phyloP scores from a whole-genome alignment of 345 rosid species.

The Dipteronia sinensis region DNA sequence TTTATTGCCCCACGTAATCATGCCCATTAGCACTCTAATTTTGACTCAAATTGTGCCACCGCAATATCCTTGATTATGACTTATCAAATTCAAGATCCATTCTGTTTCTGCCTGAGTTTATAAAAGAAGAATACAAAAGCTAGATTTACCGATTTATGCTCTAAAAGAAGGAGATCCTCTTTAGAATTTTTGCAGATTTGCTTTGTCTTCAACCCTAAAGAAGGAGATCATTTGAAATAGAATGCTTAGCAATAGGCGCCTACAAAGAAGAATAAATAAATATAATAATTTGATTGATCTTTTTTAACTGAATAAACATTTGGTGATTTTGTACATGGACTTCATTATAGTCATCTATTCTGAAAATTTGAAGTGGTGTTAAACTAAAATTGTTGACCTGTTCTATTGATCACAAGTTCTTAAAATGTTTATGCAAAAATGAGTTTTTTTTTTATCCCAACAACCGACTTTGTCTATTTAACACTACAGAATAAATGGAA shows the following conservation, averaged over 20 bases:
- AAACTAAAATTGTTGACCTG: too few relatives aligned
- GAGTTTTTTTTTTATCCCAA: too few relatives aligned
- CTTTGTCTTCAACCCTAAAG: neutral
- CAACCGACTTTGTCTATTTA: too few relatives aligned
- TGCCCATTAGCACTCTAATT: conserved; percentile 25
- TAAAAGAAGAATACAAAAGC: neutral
- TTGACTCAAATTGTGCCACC: conserved; percentile 13
- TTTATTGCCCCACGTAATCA: conserved; percentile 26
- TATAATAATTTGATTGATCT: too few relatives aligned
- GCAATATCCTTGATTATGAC: neutral
- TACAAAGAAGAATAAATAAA: neutral
- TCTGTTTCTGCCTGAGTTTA: neutral
- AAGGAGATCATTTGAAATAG: neutral
- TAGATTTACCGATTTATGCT: neutral
- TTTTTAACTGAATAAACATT: too few relatives aligned
- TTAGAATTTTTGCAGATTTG: neutral
- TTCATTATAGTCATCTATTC: too few relatives aligned
- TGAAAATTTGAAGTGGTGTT: too few relatives aligned
- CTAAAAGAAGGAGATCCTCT: neutral
- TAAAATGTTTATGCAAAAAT: too few relatives aligned
- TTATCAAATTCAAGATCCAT: too few relatives aligned
- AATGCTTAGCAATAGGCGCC: neutral
- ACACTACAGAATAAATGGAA: too few relatives aligned
- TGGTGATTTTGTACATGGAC: neutral
- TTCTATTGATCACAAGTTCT: too few relatives aligned